Base-by-base conservation (phyloP, 768 basidiomycete genomes). In the Candolleomyces eurysporus region DNA sequence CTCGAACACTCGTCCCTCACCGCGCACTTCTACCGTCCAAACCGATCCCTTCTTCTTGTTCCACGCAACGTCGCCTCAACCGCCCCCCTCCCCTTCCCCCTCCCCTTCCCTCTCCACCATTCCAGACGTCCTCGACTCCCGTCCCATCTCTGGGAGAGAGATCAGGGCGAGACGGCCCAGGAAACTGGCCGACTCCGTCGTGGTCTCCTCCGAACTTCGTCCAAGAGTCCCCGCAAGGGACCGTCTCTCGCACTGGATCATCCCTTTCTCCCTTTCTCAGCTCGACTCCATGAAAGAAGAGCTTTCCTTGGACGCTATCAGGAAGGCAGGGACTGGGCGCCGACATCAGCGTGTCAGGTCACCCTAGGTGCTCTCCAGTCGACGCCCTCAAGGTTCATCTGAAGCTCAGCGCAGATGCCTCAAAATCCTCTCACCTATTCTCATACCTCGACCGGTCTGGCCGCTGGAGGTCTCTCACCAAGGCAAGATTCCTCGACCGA, bases 301-400 rank as follows among this genome's bases (percentile, higher is more conserved):
- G 22, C 26, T 54, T 10, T 21, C 52, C 2, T 4, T 16, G 2
- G 52, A 22, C 22, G 2, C 36, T 2, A 31, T 54, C 30, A 22
- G 13, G 3, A 54, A 54, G 8, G 0, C 39, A 58, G 0, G 36
- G 66, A 5, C 40, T 42, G 0, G 71, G 78, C 4, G 72, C 72
- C 0, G 64, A 70, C 26, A 64, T 75, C n/a, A 63, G 69, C 2
- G 49, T 76, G 26, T 72, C 70, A 1, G 31, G 54, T 5, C 32
- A 57, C 5, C 39, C 36, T 13, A 64, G 64, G 22, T 49, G 59
- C 4, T 19, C 54, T 42, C 70, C 42, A 58, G 61, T 63, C 63
- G 6, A 30, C 0, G 75, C 74, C 1, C 10, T 77, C 1, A 22
- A 62, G 19, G 61, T 65, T 10, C 75, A 77, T 43, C 57, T 70